These are phyloP conservation scores for Ophiocytium majus DNA, from an alignment of 352 stramenopile genomes.

Conservation along the genomic window DNA sequence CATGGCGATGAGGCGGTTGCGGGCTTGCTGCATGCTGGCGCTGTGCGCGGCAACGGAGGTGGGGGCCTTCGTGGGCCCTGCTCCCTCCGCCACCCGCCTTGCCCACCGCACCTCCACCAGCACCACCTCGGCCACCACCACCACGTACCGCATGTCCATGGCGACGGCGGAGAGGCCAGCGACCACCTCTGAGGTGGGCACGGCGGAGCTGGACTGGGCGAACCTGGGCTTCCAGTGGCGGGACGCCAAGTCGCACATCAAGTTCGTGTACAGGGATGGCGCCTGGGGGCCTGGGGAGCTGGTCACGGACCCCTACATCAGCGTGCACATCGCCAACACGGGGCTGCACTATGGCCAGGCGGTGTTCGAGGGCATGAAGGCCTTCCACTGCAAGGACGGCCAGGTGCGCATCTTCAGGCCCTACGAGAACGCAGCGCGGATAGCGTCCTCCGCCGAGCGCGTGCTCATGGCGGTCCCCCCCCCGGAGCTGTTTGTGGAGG, in stretches of 20 bases:
- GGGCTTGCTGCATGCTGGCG: too few species aligned
- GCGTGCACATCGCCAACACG: conserved; percentile 75
- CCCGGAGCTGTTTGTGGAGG: conserved; percentile 74
- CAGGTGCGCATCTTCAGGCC: conserved; percentile 71
- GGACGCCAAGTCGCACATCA: conserved; percentile 56
- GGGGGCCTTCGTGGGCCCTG: too few species aligned
- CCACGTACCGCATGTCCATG: too few species aligned
- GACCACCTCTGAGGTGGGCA: conserved; percentile 29
- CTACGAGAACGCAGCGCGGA: conserved; percentile 74
- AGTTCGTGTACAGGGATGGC: conserved; percentile 66
- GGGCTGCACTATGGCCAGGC: conserved; percentile 76
- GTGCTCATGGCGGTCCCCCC: conserved; percentile 73
- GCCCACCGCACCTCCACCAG: too few species aligned
- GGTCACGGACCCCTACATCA: conserved; percentile 67
- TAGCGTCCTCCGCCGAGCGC: conserved; percentile 66
- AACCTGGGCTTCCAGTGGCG: conserved; percentile 76
- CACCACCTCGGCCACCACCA: too few species aligned
- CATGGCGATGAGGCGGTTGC: too few species aligned
- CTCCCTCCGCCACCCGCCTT: too few species aligned
- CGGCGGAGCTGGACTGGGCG: conserved; percentile 57
- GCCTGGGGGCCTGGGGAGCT: conserved; percentile 66
- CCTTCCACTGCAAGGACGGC: conserved; percentile 71
- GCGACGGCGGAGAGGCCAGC: neutral
- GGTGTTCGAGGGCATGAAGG: conserved; percentile 81
- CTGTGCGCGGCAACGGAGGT: too few species aligned